These are phyloP conservation scores for Cercospora zeae-maydis DNA, from an alignment of 2,329 filamentous ascomycete species.

Conservation along the genomic window DNA sequence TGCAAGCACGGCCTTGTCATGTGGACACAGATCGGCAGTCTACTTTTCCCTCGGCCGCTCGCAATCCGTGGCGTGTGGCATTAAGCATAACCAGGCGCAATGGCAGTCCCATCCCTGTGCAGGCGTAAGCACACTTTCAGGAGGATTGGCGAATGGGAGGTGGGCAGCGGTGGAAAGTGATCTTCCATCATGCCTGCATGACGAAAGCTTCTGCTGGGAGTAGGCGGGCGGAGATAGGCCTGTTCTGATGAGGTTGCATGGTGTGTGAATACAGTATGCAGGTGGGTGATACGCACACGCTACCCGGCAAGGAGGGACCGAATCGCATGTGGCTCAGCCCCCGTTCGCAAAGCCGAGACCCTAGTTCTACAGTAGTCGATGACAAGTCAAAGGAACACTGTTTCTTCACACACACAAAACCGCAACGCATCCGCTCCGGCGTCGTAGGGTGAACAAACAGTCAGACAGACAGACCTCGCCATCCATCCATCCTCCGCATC, in stretches of 20 bases:
- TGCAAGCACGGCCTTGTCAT: background rate
- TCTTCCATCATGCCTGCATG: background rate
- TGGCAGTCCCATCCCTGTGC: background rate
- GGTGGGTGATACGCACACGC: background rate
- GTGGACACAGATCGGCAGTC: background rate
- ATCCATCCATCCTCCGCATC: background rate
- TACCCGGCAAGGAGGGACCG: background rate
- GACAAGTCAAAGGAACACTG: background rate
- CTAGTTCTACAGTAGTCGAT: too few relatives aligned
- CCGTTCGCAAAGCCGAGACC: background rate
- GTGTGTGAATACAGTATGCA: background rate
- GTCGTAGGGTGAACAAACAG: background rate
- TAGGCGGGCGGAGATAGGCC: conserved; percentile 2
- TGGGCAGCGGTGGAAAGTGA: background rate
- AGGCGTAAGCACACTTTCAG: background rate
- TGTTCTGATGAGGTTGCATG: background rate
- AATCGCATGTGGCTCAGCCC: conserved; percentile 3
- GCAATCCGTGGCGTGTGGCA: background rate
- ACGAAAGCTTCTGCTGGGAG: conserved; percentile 3
- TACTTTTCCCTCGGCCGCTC: background rate
- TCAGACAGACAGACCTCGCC: too few relatives aligned
- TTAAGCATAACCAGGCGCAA: background rate
- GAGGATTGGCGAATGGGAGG: background rate
- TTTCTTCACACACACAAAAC: conserved; percentile 1
- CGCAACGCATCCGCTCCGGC: background rate